Evolutionary conservation across 2,329 filamentous ascomycete genomes (phyloP).

Genomic region (Penicillium sp.): DNA sequence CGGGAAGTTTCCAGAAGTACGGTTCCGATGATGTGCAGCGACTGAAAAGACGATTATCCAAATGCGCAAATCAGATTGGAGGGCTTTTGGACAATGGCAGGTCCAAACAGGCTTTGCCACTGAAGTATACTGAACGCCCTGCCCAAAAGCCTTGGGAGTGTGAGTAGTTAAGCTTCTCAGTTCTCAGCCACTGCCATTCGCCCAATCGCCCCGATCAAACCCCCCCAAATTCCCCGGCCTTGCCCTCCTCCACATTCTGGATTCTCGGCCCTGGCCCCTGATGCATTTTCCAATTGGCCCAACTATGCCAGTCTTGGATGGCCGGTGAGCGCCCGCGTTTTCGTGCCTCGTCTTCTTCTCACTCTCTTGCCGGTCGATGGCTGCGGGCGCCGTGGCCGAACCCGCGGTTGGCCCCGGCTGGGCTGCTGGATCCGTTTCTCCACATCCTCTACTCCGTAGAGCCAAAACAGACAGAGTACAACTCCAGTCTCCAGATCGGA

Average conservation of each 20-base stretch:
- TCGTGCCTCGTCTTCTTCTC: constrained; percentile 5
- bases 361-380: not conserved
- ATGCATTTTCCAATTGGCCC: constrained; percentile 16
- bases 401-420: constrained; percentile 13
- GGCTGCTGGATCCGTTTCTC: constrained; percentile 16
- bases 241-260: constrained; percentile 25
- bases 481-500: constrained; percentile 18
- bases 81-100: not conserved
- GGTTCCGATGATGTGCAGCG: constrained; percentile 4
- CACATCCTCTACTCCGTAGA: constrained; percentile 17
- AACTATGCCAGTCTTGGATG: constrained; percentile 20
- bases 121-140: not conserved
- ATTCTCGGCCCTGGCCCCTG: constrained; percentile 8
- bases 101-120: constrained; percentile 1
- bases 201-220: constrained; percentile 18
- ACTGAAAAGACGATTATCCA: not conserved
- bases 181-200: constrained; percentile 22
- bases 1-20: constrained; percentile 29
- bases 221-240: constrained; percentile 25
- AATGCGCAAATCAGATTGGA: not conserved
- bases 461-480: constrained; percentile 1
- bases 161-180: constrained; percentile 18
- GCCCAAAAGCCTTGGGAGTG: constrained; percentile 1
- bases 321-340: constrained; percentile 23
- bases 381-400: constrained; percentile 5